phyloP scores from a whole-genome alignment of 129 eudicot species.

The Tanacetum coccineum region DNA sequence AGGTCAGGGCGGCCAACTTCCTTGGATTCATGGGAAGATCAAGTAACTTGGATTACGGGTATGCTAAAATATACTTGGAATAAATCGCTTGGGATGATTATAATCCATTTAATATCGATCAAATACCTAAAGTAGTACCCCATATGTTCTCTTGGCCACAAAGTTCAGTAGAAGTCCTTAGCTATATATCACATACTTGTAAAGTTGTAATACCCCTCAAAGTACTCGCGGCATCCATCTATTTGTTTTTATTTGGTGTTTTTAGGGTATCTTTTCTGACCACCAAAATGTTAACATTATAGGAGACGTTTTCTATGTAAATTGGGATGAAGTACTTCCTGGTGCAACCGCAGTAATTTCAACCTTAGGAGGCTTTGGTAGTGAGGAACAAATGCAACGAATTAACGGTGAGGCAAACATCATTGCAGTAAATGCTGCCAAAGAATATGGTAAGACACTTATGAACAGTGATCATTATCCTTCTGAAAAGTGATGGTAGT shows the following conservation, averaged over 20 bases:
- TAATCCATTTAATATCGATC: no score
- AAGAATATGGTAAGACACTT: slow-evolving; percentile 63
- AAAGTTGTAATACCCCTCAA: slow-evolving; percentile 17
- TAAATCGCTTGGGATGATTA: neutral
- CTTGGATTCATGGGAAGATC: slow-evolving; percentile 82
- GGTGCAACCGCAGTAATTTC: slow-evolving; percentile 98
- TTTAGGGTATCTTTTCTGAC: neutral
- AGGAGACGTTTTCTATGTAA: slow-evolving; percentile 96
- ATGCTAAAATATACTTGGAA: slow-evolving; percentile 25
- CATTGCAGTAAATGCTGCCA: slow-evolving; percentile 77
- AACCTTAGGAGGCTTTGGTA: slow-evolving; percentile 96
- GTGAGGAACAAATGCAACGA: slow-evolving; percentile 96
- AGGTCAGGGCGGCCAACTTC: slow-evolving; percentile 89
- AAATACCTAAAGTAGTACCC: neutral
- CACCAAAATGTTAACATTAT: slow-evolving; percentile 5
- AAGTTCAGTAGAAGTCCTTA: neutral
- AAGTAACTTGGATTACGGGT: slow-evolving; percentile 91
- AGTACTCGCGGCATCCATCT: neutral
- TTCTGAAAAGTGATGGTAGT: neutral
- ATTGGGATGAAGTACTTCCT: slow-evolving; percentile 93
- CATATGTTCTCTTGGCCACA: no score
- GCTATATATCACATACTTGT: slow-evolving; percentile 14
- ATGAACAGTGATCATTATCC: neutral
- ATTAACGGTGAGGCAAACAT: slow-evolving; percentile 97
- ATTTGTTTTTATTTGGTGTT: slow-evolving; percentile 5